These are phyloP conservation scores for Prunus persica DNA, from an alignment of 306 rosid species.

Conservation along the genomic window DNA sequence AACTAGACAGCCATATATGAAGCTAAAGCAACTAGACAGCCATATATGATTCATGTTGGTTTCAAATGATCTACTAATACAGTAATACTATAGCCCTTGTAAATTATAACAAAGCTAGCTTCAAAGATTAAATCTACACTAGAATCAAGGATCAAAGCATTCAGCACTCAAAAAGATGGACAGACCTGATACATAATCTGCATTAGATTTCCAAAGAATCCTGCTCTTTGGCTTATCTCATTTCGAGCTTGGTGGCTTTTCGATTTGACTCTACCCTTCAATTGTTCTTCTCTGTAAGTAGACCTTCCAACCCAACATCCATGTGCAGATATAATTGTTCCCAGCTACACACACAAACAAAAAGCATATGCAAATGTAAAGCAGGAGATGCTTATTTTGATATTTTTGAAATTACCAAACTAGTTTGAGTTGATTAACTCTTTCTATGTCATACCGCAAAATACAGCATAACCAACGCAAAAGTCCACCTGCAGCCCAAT, in stretches of 20 bases:
- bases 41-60: not conserved
- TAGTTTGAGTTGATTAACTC: not conserved
- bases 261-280: conserved; percentile 30
- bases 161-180: not conserved
- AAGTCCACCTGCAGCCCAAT: conserved; percentile 63
- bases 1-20: not conserved
- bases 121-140: no score
- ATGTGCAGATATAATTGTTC: conserved; percentile 47
- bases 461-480: conserved; percentile 54
- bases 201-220: conserved; percentile 63
- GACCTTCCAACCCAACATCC: conserved; percentile 49
- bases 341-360: conserved; percentile 41
- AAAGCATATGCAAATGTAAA: not conserved
- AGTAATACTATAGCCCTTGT: no score
- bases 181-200: conserved; percentile 49
- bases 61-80: not conserved
- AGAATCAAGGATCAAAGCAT: not conserved
- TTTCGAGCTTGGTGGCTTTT: conserved; percentile 31
- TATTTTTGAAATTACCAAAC: not conserved
- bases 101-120: no score
- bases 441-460: conserved; percentile 48
- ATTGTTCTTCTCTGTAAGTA: conserved; percentile 24
- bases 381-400: not conserved
- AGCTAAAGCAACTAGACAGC: not conserved
- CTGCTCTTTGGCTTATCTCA: conserved; percentile 38